phyloP scores from a whole-genome alignment of 495 filamentous ascomycete species.

The Bryoglossum gracile region DNA sequence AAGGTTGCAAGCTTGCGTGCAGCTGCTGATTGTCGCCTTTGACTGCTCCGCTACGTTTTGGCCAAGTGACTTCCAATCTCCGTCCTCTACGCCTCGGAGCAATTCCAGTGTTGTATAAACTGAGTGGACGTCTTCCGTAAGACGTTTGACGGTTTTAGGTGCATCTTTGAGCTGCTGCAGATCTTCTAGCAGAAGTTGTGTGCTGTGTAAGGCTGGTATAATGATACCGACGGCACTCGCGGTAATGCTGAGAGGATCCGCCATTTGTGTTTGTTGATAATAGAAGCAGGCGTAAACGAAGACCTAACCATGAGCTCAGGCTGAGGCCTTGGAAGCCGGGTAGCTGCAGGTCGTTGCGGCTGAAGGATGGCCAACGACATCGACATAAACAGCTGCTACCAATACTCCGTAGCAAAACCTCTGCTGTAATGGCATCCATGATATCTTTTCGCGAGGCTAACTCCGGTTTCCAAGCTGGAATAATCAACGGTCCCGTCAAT shows the following conservation, averaged over 20 bases:
- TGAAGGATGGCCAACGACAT: constrained; percentile 12
- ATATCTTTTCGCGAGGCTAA: constrained; percentile 27
- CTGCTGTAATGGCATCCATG: constrained; percentile 14
- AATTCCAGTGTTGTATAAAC: constrained; percentile 29
- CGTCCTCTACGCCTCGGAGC: constrained; percentile 29
- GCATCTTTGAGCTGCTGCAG: constrained; percentile 35
- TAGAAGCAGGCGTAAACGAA: constrained; percentile 15
- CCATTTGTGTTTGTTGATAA: constrained; percentile 29
- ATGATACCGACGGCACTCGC: constrained; percentile 32
- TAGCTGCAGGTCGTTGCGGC: constrained; percentile 8
- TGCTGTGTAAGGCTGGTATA: constrained; percentile 32
- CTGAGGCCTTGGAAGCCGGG: constrained; percentile 12
- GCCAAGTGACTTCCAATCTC: constrained; percentile 32
- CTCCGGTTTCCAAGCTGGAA: constrained; percentile 25
- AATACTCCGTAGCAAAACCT: constrained; percentile 13
- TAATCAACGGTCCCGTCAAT: constrained; percentile 28
- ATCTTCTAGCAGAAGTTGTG: constrained; percentile 31
- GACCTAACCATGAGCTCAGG: neutral
- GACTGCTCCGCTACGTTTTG: constrained; percentile 26
- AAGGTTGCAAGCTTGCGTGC: constrained; percentile 28
- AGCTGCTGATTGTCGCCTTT: constrained; percentile 27
- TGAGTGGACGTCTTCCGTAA: constrained; percentile 29
- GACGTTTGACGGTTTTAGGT: constrained; percentile 27
- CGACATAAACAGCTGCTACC: constrained; percentile 11
- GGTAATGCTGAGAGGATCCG: constrained; percentile 33